phyloP scores from a whole-genome alignment of 225 moss, liverwort and hornwort genomes.

The Lunularia cruciata region DNA sequence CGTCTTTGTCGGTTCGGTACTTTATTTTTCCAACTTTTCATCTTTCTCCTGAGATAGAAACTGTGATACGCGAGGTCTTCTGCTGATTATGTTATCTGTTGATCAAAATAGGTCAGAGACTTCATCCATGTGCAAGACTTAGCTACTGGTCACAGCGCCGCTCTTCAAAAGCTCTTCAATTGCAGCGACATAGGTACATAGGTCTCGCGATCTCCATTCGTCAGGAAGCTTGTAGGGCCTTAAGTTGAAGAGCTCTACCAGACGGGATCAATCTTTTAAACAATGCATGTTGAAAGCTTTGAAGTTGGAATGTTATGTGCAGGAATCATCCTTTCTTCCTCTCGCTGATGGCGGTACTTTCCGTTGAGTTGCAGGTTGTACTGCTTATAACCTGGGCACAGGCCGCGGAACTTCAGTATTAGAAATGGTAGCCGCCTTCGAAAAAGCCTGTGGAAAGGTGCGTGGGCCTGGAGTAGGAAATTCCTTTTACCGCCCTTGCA shows the following conservation, averaged over 20 bases:
- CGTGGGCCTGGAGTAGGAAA: neutral
- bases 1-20: neutral
- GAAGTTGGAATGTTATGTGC: neutral
- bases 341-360: neutral
- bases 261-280: too few relatives aligned
- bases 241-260: too few relatives aligned
- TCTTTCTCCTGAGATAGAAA: neutral
- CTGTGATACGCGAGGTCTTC: neutral
- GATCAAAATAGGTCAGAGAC: slow-evolving; percentile 66
- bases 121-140: slow-evolving; percentile 93
- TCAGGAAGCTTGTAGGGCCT: too few relatives aligned
- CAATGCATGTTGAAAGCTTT: too few relatives aligned
- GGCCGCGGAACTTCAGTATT: slow-evolving; percentile 95
- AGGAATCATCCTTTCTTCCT: neutral
- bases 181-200: slow-evolving; percentile 66
- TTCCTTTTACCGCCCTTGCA: too few relatives aligned
- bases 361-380: slow-evolving; percentile 56
- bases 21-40: neutral
- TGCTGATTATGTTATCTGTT: neutral
- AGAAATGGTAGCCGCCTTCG: slow-evolving; percentile 91
- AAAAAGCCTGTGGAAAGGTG: slow-evolving; percentile 94
- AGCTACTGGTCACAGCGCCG: slow-evolving; percentile 91
- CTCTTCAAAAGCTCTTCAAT: slow-evolving; percentile 72
- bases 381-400: slow-evolving; percentile 86
- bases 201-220: too few relatives aligned